Evolutionary conservation across 2,329 filamentous ascomycete genomes (phyloP), one percentile per base, ranked within the genome.

Genomic region (Fusarium stilboides): DNA sequence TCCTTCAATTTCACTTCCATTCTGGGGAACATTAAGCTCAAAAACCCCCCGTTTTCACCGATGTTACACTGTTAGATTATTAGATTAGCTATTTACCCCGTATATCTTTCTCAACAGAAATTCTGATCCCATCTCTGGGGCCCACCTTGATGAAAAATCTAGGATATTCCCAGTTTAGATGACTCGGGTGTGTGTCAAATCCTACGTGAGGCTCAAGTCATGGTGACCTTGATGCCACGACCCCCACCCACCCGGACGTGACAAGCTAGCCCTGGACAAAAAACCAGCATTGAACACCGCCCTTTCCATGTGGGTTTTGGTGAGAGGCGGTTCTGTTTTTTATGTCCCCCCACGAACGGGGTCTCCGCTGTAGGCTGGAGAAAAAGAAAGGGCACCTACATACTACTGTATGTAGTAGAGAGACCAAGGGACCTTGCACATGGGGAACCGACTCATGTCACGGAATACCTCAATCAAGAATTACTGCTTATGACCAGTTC

Each of bases 21-120:
- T 55, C 52, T 56, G 60, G 60, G 57, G 60, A 53, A 56, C 22
- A 46, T 37, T 28, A 47, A 47, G 20, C 59, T 62, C 55, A 34
- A 17, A 36, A 15, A 54, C 34, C 2, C 12, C 46, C 40, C 42
- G 19, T 46, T 31, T 10, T 31, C 28, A 31, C 28, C 28, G 28
- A 31, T 31, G 28, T 31, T 31, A 31, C 28, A 31, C 22, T 33
- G n/a, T 37, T 20, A 20, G 20, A 57, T n/a, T 28, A 36, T 57
- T 31, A 31, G 28, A 53, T 36, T 26, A 43, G 6, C 12, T 34
- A 28, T 12, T 17, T 53, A 43, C 54, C 54, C 44, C 45, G 52
- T 54, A 43, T 43, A 20, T 34, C 22, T 54, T 43, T 37, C 46
- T 43, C 54, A 57, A 57, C 54, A 57, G 43, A 57, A 54, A 13